Evolutionary conservation across 2,329 filamentous ascomycete genomes (phyloP).

Genomic region (Emergomyces orientalis): DNA sequence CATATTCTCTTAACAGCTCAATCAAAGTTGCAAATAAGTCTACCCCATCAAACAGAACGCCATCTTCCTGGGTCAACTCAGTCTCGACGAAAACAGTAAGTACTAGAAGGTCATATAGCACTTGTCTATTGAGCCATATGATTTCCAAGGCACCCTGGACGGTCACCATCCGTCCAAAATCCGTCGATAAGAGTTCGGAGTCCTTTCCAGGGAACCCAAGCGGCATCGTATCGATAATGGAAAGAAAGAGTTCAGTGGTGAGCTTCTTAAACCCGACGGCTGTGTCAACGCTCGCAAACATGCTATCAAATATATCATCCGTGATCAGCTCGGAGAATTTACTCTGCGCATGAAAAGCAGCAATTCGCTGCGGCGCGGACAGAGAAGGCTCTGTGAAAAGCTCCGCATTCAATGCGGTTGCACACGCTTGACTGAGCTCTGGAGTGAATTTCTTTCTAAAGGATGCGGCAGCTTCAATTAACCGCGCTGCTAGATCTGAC

Average conservation of each 20-base stretch:
- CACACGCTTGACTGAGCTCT: conserved; percentile 58
- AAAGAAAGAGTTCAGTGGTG: conserved; percentile 44
- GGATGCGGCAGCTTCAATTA: conserved; percentile 59
- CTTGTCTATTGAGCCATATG: conserved; percentile 59
- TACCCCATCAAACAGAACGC: conserved; percentile 55
- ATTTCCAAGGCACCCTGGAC: conserved; percentile 72
- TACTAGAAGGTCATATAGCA: conserved; percentile 73
- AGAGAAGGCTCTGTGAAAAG: conserved; percentile 63
- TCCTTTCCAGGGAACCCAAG: conserved; percentile 33
- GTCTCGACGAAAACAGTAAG: conserved; percentile 79
- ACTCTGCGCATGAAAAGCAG: conserved; percentile 67
- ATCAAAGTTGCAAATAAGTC: conserved; percentile 56
- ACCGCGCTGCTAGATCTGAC: conserved; percentile 47
- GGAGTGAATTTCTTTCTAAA: conserved; percentile 65
- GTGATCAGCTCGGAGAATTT: conserved; percentile 70
- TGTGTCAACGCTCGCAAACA: conserved; percentile 61
- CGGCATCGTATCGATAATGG: conserved; percentile 42
- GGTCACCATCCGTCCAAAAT: conserved; percentile 66
- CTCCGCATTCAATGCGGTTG: conserved; percentile 59
- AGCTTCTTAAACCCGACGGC: conserved; percentile 44
- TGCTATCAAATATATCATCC: conserved; percentile 66
- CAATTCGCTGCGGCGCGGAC: conserved; percentile 64
- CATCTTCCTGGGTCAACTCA: conserved; percentile 65
- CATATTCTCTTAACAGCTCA: conserved; percentile 60
- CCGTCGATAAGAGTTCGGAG: conserved; percentile 45